phyloP scores from a whole-genome alignment of 371 early-diverging fungal species.

The Rhizopus microsporus region DNA sequence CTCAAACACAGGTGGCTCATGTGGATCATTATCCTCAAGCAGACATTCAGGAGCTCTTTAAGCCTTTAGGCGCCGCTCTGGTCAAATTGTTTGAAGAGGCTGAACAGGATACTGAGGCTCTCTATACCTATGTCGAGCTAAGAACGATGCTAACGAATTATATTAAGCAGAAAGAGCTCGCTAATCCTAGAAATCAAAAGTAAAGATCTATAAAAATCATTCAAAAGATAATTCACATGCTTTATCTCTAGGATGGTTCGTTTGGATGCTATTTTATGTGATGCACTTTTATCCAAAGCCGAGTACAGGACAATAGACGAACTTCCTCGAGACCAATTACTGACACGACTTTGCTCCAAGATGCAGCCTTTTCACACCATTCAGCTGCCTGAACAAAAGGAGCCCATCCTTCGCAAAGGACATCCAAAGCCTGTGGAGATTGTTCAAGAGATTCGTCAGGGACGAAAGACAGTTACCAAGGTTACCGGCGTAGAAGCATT shows the following conservation, averaged over 20 bases:
- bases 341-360: constrained; percentile 42
- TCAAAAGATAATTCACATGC: neutral
- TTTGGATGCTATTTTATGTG: constrained; percentile 62
- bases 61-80: constrained; percentile 49
- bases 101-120: constrained; percentile 50
- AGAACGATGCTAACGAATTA: constrained; percentile 60
- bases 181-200: constrained; percentile 65
- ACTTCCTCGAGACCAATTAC: constrained; percentile 60
- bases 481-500: constrained; percentile 67
- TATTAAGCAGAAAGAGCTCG: constrained; percentile 54
- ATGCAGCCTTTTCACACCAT: constrained; percentile 60
- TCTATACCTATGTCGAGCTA: constrained; percentile 59
- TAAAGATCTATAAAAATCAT: constrained; percentile 9
- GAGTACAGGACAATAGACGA: constrained; percentile 59
- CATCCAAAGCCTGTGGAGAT: constrained; percentile 57
- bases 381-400: constrained; percentile 43
- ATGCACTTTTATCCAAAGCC: constrained; percentile 58
- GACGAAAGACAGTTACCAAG: constrained; percentile 66
- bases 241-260: constrained; percentile 40
- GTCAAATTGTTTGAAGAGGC: constrained; percentile 55
- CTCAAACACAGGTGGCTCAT: neutral
- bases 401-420: constrained; percentile 41
- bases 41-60: constrained; percentile 55
- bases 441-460: constrained; percentile 62
- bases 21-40: neutral